These are phyloP conservation scores for Aspergillus bombycis DNA, from an alignment of 2,329 filamentous ascomycete genomes.

Conservation along the genomic window DNA sequence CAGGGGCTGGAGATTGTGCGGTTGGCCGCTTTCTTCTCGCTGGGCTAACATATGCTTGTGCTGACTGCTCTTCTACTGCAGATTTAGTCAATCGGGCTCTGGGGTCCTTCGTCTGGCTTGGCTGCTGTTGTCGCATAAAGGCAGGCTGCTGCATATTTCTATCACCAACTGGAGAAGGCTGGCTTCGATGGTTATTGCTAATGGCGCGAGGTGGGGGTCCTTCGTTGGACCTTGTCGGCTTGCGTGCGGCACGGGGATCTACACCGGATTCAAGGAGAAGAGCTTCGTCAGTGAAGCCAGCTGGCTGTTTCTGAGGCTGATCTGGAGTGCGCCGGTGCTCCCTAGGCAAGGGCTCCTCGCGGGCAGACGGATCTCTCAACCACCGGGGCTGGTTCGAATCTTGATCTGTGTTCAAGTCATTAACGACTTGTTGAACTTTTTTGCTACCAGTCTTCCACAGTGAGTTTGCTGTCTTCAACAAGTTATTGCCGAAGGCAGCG, in stretches of 20 bases:
- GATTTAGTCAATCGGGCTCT: slow-evolving; percentile 70
- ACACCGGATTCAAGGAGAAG: slow-evolving; percentile 38
- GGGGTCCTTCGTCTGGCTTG: slow-evolving; percentile 49
- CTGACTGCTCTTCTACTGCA: slow-evolving; percentile 75
- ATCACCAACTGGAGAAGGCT: slow-evolving; percentile 27
- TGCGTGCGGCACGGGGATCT: slow-evolving; percentile 29
- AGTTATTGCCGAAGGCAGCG: slow-evolving; percentile 75
- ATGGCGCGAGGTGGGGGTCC: slow-evolving; percentile 23
- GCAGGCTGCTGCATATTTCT: slow-evolving; percentile 44
- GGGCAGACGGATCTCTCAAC: slow-evolving; percentile 74
- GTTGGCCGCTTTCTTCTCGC: slow-evolving; percentile 71
- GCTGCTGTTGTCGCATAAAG: slow-evolving; percentile 58
- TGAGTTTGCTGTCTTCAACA: slow-evolving; percentile 93
- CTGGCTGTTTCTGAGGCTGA: slow-evolving; percentile 23
- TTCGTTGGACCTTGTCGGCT: slow-evolving; percentile 29
- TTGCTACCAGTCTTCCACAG: slow-evolving; percentile 95
- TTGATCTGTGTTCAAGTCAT: slow-evolving; percentile 74
- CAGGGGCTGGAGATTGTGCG: slow-evolving; percentile 46
- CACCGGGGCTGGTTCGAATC: slow-evolving; percentile 87
- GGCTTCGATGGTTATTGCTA: slow-evolving; percentile 24
- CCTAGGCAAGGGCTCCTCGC: slow-evolving; percentile 24
- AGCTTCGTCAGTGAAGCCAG: slow-evolving; percentile 62
- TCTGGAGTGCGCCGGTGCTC: slow-evolving; percentile 26
- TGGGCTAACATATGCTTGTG: slow-evolving; percentile 85
- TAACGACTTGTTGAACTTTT: slow-evolving; percentile 86